Evolutionary conservation across 2,329 filamentous ascomycete species (phyloP).

Genomic region (Hortaea sp.): DNA sequence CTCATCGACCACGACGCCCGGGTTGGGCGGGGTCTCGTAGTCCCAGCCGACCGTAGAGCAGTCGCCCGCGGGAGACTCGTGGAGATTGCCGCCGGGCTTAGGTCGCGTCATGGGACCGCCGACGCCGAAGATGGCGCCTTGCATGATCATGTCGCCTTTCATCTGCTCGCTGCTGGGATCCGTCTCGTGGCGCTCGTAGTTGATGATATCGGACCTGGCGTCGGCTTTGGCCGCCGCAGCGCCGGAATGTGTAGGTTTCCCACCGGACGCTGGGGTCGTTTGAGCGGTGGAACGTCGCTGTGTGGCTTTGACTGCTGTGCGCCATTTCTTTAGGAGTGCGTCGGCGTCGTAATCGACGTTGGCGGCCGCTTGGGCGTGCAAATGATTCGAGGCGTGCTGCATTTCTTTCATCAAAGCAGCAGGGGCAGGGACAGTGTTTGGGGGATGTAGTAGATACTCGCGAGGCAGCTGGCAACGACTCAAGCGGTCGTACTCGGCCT

Average conservation of each 20-base stretch:
- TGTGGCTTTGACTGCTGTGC: slow-evolving; percentile 14
- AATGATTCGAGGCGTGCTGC: slow-evolving; percentile 2
- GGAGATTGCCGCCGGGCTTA: background rate
- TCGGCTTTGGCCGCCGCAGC: background rate
- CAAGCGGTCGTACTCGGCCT: slow-evolving; percentile 24
- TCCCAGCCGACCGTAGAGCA: slow-evolving; percentile 1
- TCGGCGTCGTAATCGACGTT: slow-evolving; percentile 19
- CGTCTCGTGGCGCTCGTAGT: background rate
- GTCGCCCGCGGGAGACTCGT: background rate
- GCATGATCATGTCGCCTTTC: slow-evolving; percentile 18
- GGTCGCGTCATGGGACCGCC: slow-evolving; percentile 15
- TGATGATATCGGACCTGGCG: background rate
- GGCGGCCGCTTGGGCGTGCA: slow-evolving; percentile 6
- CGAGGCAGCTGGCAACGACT: slow-evolving; percentile 24
- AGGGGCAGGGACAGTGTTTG: slow-evolving; percentile 28
- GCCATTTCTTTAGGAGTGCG: slow-evolving; percentile 19
- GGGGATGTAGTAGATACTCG: slow-evolving; percentile 23
- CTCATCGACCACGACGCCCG: slow-evolving; percentile 17
- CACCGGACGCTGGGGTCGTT: background rate
- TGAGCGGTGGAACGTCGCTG: slow-evolving; percentile 9
- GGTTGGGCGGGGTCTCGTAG: slow-evolving; percentile 22
- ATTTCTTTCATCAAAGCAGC: slow-evolving; percentile 28
- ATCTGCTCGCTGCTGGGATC: background rate
- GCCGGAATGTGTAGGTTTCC: background rate
- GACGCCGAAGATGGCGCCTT: slow-evolving; percentile 17